A percentile compares a stretch with the other conserved stretches of the same genome.
Evolutionary conservation across 2,329 filamentous ascomycete species (phyloP).

Genomic region (Xylariomycetidae sp.): DNA sequence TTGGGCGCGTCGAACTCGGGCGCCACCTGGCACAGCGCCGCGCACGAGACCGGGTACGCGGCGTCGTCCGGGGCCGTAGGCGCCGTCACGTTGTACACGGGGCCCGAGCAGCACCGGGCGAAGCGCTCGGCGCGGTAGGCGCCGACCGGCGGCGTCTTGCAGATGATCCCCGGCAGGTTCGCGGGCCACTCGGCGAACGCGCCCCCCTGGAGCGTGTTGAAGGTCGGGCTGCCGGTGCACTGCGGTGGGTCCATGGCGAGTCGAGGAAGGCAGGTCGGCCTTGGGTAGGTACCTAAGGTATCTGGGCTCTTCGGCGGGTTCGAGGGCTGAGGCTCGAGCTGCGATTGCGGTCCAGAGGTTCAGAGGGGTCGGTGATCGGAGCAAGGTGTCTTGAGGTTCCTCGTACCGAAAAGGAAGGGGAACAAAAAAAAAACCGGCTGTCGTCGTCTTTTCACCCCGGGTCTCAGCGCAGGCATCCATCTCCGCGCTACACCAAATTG

Average conservation of each 20-base stretch:
- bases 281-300: too few relatives aligned
- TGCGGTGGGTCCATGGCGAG: background rate
- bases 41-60: background rate
- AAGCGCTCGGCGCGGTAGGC: background rate
- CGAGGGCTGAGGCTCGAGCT: too few relatives aligned
- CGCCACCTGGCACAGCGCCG: background rate
- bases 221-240: constrained; percentile 1
- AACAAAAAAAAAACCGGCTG: too few relatives aligned
- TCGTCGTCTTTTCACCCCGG: too few relatives aligned
- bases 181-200: background rate
- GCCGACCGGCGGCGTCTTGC: background rate
- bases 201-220: background rate
- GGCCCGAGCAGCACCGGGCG: background rate
- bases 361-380: too few relatives aligned
- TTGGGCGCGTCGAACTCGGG: background rate
- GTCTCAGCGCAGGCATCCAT: too few relatives aligned
- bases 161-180: background rate
- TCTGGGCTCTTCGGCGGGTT: too few relatives aligned
- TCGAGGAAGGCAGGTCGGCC: too few relatives aligned
- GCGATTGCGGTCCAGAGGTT: too few relatives aligned
- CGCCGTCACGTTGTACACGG: background rate
- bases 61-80: background rate
- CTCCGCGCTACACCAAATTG: too few relatives aligned
- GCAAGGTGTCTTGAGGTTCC: too few relatives aligned
- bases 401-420: too few relatives aligned